Evolutionary conservation across 1,139 yeast species (phyloP).

Genomic region (Yamadazyma triangularis): DNA sequence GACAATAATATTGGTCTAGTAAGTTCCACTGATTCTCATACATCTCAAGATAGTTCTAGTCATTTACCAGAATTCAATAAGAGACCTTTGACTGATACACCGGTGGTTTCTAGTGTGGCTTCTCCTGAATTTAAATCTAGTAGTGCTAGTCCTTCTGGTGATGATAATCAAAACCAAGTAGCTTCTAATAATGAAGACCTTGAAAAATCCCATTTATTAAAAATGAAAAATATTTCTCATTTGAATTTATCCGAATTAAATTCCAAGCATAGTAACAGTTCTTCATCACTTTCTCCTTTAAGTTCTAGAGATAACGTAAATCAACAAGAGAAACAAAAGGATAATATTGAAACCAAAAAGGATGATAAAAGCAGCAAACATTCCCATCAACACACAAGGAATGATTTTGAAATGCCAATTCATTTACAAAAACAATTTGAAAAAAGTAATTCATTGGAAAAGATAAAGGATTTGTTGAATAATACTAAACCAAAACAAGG

Average conservation of each 20-base stretch:
- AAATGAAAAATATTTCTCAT: conserved; percentile 43
- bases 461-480: conserved; percentile 32
- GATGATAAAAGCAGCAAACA: too few relatives aligned
- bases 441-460: conserved; percentile 41
- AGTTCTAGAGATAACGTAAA: conserved; percentile 2
- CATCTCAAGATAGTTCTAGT: conserved; percentile 16
- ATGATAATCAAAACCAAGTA: conserved; percentile 5
- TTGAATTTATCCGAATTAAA: conserved; percentile 34
- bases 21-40: conserved; percentile 28
- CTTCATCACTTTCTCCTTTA: conserved; percentile 9
- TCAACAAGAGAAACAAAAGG: neutral
- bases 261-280: conserved; percentile 2
- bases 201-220: conserved; percentile 15
- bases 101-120: conserved; percentile 50
- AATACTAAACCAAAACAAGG: conserved; percentile 38
- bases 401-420: conserved; percentile 19
- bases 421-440: conserved; percentile 33
- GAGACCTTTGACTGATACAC: conserved; percentile 70
- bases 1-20: conserved; percentile 19
- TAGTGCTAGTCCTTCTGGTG: conserved; percentile 5
- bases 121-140: conserved; percentile 43
- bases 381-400: too few relatives aligned
- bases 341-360: conserved; percentile 14
- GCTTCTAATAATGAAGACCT: conserved; percentile 3
- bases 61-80: conserved; percentile 58